Evolutionary conservation across 2,329 filamentous ascomycete species (phyloP), one percentile per base, ranked within the genome.

Genomic region (Colletotrichum sp.): DNA sequence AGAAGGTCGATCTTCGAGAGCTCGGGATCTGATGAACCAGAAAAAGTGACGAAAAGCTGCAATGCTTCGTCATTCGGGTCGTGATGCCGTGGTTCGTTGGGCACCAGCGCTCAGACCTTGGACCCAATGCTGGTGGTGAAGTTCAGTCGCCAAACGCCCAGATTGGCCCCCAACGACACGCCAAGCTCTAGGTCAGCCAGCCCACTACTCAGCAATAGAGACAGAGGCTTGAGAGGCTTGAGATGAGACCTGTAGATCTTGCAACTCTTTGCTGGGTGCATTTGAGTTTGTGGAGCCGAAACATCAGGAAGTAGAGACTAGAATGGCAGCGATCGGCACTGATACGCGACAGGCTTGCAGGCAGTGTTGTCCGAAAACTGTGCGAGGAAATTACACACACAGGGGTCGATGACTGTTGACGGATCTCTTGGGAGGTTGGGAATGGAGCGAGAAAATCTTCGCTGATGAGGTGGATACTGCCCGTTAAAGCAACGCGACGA

Each of bases 221-320:
- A 66, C 62, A 39, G 59, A 52, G 65, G 72, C 67, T 64, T 65
- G 68, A 64, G 62, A 76, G 57, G 73, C 69, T 67, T 76, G 63
- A 76, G 73, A 76, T 76, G 70, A 76, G 63, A 68, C 73, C 64
- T 34, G 64, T 73, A 76, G 73, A 76, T 76, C 70, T 64, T 73
- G 73, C 57, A 44, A 64, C 64, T 69, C 39, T 72, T 57, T 57
- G 55, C 64, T 65, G 39, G 44, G 64, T 73, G 57, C 64, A 65
- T 61, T 73, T 63, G 63, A 64, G 70, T 72, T 71, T 68, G 64
- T 73, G 70, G 73, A 65, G 64, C 70, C 64, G 70, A 73, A 69
- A 76, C 69, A 76, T 68, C 32, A 65, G 32, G 32, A 64, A 63
- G 39, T 19, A 36, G 44, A 25, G 8, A 64, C 64, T 9, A 62